These are phyloP conservation scores for Ulota crispa DNA, from an alignment of 225 moss, liverwort and hornwort species.

Conservation along the genomic window DNA sequence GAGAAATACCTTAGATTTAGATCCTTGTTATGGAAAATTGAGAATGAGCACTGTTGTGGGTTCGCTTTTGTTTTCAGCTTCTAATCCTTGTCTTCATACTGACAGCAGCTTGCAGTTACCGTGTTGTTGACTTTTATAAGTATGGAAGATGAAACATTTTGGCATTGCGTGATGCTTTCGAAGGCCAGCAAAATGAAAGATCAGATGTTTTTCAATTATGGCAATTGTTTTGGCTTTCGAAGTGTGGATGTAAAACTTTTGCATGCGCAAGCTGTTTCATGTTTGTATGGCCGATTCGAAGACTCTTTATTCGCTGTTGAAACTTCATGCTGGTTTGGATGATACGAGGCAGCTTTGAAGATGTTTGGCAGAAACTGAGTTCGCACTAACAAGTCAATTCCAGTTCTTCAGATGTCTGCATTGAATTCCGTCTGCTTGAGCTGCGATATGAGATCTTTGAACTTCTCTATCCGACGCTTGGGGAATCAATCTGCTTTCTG, in stretches of 20 bases:
- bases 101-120: background rate
- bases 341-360: background rate
- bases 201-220: background rate
- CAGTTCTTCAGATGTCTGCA: constrained; percentile 26
- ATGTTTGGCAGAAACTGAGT: constrained; percentile 26
- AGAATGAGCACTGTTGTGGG: background rate
- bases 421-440: constrained; percentile 20
- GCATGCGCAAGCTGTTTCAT: background rate
- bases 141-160: background rate
- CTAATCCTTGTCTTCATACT: background rate
- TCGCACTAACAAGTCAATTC: constrained; percentile 12
- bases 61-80: constrained; percentile 3
- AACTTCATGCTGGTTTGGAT: background rate
- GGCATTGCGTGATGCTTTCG: background rate
- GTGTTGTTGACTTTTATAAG: background rate
- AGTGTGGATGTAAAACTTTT: background rate
- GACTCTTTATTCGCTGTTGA: background rate
- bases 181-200: background rate
- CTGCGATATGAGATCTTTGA: constrained; percentile 16
- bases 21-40: background rate
- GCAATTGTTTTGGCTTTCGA: background rate
- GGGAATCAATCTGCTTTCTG: constrained; percentile 4
- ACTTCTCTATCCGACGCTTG: background rate
- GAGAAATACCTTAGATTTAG: background rate
- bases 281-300: background rate